A percentile compares a stretch with the other conserved stretches of the same genome.
phyloP scores from a whole-genome alignment of 2,329 filamentous ascomycete genomes.

The Ustulina deusta region DNA sequence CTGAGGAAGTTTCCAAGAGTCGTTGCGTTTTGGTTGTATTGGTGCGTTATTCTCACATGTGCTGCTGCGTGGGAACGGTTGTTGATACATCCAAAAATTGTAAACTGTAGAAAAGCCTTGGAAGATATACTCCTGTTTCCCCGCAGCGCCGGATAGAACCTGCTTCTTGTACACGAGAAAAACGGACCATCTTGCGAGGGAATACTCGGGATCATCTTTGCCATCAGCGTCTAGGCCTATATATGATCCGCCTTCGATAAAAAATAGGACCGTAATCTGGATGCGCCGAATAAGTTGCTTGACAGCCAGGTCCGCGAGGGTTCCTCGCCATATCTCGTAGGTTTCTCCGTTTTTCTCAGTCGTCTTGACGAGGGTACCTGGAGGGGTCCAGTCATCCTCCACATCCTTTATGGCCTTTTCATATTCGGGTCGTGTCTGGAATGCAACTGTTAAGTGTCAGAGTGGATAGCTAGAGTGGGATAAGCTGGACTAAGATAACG shows the following conservation, averaged over 20 bases:
- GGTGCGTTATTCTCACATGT: constrained; percentile 47
- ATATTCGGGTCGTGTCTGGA: constrained; percentile 72
- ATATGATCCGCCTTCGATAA: constrained; percentile 91
- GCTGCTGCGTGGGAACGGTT: constrained; percentile 58
- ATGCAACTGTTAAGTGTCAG: constrained; percentile 67
- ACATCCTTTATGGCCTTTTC: constrained; percentile 66
- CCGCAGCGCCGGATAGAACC: constrained; percentile 54
- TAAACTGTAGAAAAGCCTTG: constrained; percentile 93
- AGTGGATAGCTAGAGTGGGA: constrained; percentile 1
- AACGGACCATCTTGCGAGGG: constrained; percentile 86
- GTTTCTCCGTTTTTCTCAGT: constrained; percentile 70
- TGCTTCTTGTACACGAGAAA: constrained; percentile 85
- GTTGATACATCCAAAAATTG: constrained; percentile 78
- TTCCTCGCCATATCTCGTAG: constrained; percentile 89
- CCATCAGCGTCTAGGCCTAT: constrained; percentile 65
- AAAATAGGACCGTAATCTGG: constrained; percentile 85
- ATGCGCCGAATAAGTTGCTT: constrained; percentile 80
- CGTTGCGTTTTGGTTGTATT: constrained; percentile 39
- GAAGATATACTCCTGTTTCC: constrained; percentile 77
- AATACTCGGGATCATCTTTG: constrained; percentile 76
- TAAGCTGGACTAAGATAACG: constrained; percentile 43
- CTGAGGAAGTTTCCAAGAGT: constrained; percentile 59
- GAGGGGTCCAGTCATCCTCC: constrained; percentile 71
- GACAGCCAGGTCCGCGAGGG: constrained; percentile 75
- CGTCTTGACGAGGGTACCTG: constrained; percentile 76